Conservation (phyloP, 768 basidiomycete genomes). For the Pisolithus sp. region DNA sequence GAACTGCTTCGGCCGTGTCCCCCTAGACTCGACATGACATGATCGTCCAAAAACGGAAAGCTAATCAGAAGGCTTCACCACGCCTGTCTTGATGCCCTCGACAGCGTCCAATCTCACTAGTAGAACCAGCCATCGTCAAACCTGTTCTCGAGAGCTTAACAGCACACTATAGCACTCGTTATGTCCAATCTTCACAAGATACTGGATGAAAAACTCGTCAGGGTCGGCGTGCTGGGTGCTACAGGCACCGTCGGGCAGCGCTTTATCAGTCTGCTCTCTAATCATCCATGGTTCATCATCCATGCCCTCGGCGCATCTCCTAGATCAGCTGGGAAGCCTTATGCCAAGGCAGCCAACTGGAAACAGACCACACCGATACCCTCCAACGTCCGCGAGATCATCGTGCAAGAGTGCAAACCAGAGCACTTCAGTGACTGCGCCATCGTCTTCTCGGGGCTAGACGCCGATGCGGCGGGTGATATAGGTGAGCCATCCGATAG, state of each 20-base stretch:
- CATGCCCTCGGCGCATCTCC: slow-evolving; percentile 85
- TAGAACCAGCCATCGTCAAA: background rate
- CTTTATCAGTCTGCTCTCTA: slow-evolving; percentile 81
- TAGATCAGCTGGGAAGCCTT: slow-evolving; percentile 80
- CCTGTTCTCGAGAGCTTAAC: background rate
- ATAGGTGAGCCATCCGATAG: slow-evolving; percentile 54
- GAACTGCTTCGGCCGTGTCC: too few species aligned
- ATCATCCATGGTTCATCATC: slow-evolving; percentile 87
- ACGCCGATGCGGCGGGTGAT: slow-evolving; percentile 90
- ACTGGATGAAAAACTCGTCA: slow-evolving; percentile 22
- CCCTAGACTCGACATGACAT: too few species aligned
- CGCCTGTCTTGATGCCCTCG: background rate
- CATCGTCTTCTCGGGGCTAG: slow-evolving; percentile 92
- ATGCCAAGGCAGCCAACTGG: slow-evolving; percentile 72
- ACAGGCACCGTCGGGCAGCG: slow-evolving; percentile 96
- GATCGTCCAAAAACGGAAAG: background rate
- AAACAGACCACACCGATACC: slow-evolving; percentile 84
- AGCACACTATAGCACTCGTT: background rate
- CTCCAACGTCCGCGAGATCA: slow-evolving; percentile 39
- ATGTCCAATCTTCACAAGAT: slow-evolving; percentile 16
- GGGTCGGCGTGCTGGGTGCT: slow-evolving; percentile 78
- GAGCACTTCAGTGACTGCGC: slow-evolving; percentile 74
- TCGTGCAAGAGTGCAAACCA: slow-evolving; percentile 73
- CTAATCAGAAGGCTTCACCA: background rate
- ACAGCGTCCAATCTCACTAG: background rate